Percentiles rank a stretch among this genome's conserved stretches.
These are phyloP conservation scores for apple (Malus domestica) DNA, from an alignment of 306 rosid species.

Conservation along the genomic window ASM211411v1 NC_041800.1:9248501-9249000, in stretches of 20 bases:
- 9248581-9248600: conserved; percentile 3
- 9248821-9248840: conserved; percentile 75
- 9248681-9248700: conserved; percentile 45
- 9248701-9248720: conserved; percentile 43
- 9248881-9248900: not conserved
- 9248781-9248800: conserved; percentile 55
- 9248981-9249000: conserved; percentile 59
- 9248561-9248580: not conserved
- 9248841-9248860: conserved; percentile 60
- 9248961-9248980: conserved; percentile 94
- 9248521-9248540: not conserved
- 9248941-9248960: conserved; percentile 59
- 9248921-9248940: not conserved
- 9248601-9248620: conserved; percentile 56
- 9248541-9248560: conserved; percentile 2
- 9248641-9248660: conserved; percentile 34
- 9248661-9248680: conserved; percentile 71
- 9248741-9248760: conserved; percentile 60
- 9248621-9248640: conserved; percentile 24
- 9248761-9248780: conserved; percentile 41
- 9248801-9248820: conserved; percentile 64
- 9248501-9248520: not conserved
- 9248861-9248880: conserved; percentile 44
- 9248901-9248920: not conserved
- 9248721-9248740: conserved; percentile 42